Evolutionary conservation across 2,329 filamentous ascomycete species (phyloP).

Genomic region (Metarhizium brunneum): DNA sequence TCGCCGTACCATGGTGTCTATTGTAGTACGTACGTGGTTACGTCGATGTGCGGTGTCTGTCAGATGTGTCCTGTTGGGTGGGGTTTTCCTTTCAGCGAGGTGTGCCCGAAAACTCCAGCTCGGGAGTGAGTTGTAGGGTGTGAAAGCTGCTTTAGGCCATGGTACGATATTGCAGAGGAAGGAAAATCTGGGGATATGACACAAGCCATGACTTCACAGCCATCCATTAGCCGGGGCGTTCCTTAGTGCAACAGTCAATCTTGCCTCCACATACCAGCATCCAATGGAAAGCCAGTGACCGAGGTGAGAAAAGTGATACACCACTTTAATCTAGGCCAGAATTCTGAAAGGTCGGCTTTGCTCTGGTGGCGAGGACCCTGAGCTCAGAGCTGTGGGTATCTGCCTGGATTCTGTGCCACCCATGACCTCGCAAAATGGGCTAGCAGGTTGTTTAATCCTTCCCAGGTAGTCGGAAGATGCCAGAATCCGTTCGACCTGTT

Average conservation of each 20-base stretch:
- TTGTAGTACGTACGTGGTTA: too few species aligned
- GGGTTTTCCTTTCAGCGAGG: too few species aligned
- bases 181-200: background rate
- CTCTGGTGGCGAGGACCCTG: background rate
- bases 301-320: too few species aligned
- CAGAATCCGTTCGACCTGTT: background rate
- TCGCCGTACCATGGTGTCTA: background rate
- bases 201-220: background rate
- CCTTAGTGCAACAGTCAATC: background rate
- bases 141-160: background rate
- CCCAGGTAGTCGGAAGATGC: background rate
- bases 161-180: background rate
- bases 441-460: background rate
- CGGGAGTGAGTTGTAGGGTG: background rate
- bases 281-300: background rate
- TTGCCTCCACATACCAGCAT: background rate
- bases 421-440: background rate
- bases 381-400: background rate
- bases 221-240: background rate
- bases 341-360: background rate
- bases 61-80: too few species aligned
- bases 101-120: too few species aligned
- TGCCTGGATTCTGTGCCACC: background rate
- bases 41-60: too few species aligned
- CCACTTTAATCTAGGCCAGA: background rate